Percentiles rank a stretch among this genome's conserved stretches.
Evolutionary conservation across 2,329 filamentous ascomycete genomes (phyloP).

Genomic region (Cucurbitaria berberidis): DNA sequence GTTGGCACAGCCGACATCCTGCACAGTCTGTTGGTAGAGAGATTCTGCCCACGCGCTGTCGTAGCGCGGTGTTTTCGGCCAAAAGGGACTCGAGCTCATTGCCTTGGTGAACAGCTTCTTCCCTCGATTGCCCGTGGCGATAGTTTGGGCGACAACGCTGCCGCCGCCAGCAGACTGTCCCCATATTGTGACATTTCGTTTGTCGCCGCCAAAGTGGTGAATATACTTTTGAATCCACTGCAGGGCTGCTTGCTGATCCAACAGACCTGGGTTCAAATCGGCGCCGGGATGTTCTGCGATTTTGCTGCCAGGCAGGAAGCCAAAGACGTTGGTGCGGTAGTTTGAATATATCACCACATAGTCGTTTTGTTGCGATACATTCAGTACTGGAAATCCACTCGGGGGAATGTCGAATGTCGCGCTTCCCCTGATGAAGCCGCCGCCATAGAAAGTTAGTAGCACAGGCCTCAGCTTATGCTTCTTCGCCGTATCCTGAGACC

Average conservation of each 20-base stretch:
- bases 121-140: constrained; percentile 55
- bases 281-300: constrained; percentile 53
- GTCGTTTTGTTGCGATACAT: constrained; percentile 59
- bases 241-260: constrained; percentile 61
- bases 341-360: constrained; percentile 61
- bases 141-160: constrained; percentile 59
- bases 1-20: constrained; percentile 55
- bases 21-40: constrained; percentile 57
- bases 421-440: constrained; percentile 65
- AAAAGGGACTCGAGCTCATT: constrained; percentile 62
- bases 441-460: constrained; percentile 66
- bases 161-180: constrained; percentile 65
- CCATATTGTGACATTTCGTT: constrained; percentile 59
- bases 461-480: constrained; percentile 58
- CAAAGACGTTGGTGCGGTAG: constrained; percentile 63
- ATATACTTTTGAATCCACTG: constrained; percentile 63
- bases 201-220: constrained; percentile 60
- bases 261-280: constrained; percentile 60
- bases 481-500: constrained; percentile 44
- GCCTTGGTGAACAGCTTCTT: constrained; percentile 59
- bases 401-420: constrained; percentile 64
- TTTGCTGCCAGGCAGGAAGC: constrained; percentile 59
- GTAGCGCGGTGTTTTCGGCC: constrained; percentile 64
- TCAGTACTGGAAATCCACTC: constrained; percentile 63
- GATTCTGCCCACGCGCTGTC: constrained; percentile 59